Percentiles rank a stretch among this genome's conserved stretches.
These are phyloP conservation scores for Saccharum hybrid DNA, from an alignment of 202 grass and related monocot genomes.

Conservation along the genomic window DNA sequence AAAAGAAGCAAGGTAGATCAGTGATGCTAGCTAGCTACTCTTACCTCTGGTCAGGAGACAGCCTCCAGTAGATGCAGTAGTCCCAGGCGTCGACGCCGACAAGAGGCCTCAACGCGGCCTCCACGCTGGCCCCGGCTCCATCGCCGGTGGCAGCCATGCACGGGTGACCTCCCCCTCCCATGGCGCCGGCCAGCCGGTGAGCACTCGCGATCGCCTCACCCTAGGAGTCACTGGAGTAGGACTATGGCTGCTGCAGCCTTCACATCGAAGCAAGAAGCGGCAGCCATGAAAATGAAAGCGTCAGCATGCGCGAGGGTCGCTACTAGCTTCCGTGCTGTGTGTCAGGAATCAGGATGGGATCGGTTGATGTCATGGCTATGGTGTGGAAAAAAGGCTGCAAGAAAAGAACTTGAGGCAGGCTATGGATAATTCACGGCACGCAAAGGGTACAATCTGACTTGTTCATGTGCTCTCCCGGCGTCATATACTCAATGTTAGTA, in stretches of 20 bases:
- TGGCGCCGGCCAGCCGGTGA: conserved; percentile 8
- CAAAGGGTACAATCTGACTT: conserved; percentile 18
- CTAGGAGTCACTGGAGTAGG: conserved; percentile 1
- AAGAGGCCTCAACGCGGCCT: conserved; percentile 64
- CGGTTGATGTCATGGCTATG: conserved; percentile 35
- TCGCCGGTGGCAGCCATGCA: conserved; percentile 4
- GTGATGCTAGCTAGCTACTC: background rate
- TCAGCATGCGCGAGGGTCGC: background rate
- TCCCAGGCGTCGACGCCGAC: conserved; percentile 69
- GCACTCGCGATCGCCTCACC: conserved; percentile 24
- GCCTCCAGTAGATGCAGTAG: conserved; percentile 81
- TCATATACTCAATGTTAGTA: background rate
- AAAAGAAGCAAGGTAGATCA: background rate
- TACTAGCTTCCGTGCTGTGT: background rate
- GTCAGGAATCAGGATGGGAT: conserved; percentile 49
- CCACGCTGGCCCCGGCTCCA: conserved; percentile 34
- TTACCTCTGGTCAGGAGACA: conserved; percentile 79
- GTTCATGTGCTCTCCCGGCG: conserved; percentile 17
- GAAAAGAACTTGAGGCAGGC: conserved; percentile 11
- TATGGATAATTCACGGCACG: conserved; percentile 20
- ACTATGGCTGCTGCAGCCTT: background rate
- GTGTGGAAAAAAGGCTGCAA: background rate
- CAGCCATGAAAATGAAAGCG: background rate
- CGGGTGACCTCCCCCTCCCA: conserved; percentile 41
- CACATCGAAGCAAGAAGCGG: conserved; percentile 2